A percentile compares a stretch with the other conserved stretches of the same genome.
These are phyloP conservation scores for Chalciporus sphaerocephalus DNA, from an alignment of 768 basidiomycete genomes.

Conservation along the genomic window DNA sequence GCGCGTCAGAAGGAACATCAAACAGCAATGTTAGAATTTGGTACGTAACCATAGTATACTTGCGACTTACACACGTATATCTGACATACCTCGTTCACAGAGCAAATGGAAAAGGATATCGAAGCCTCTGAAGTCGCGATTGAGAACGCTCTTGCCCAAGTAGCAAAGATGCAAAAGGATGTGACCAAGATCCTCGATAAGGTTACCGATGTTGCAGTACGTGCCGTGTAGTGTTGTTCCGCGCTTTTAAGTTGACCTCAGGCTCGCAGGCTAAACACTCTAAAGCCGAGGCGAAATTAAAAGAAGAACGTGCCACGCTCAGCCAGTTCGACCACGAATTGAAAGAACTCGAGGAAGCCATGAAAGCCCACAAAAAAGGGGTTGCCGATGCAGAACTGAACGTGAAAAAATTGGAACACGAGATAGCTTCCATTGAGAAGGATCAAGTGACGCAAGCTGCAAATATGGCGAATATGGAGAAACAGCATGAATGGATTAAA, in stretches of 20 bases:
- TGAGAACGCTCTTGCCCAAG: conserved; percentile 36
- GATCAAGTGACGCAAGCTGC: conserved; percentile 57
- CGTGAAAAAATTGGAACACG: conserved; percentile 66
- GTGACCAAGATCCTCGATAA: conserved; percentile 54
- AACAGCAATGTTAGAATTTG: conserved; percentile 81
- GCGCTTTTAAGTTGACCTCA: neutral
- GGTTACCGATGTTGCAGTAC: conserved; percentile 30
- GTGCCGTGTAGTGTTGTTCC: neutral
- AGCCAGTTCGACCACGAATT: conserved; percentile 87
- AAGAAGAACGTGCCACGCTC: conserved; percentile 83
- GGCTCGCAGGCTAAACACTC: conserved; percentile 47
- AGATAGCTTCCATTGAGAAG: conserved; percentile 55
- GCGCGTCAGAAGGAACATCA: conserved; percentile 86
- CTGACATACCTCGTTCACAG: conserved; percentile 1
- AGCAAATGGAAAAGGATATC: conserved; percentile 33
- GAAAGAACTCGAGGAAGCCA: conserved; percentile 72
- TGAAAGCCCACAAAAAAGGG: conserved; percentile 76
- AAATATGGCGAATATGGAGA: conserved; percentile 62
- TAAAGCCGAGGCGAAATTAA: conserved; percentile 65
- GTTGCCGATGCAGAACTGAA: conserved; percentile 63
- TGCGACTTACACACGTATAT: neutral
- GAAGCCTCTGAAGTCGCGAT: conserved; percentile 19
- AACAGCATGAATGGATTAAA: conserved; percentile 80
- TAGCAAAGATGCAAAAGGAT: conserved; percentile 57
- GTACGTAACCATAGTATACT: conserved; percentile 39